Conservation (phyloP, 768 basidiomycete genomes). For the Pleurotus platypus region DNA sequence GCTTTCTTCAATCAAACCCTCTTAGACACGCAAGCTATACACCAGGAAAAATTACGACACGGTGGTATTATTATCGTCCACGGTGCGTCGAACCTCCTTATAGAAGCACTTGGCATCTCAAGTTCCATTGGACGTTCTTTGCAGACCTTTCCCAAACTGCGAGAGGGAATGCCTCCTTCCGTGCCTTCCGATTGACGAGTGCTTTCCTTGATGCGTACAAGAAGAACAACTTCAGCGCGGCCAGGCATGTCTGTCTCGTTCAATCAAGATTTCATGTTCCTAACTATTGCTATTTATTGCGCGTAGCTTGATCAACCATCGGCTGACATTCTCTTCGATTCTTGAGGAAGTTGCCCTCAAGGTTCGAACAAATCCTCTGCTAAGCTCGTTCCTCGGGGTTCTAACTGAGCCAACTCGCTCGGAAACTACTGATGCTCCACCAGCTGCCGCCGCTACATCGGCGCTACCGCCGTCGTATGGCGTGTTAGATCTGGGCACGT, state of each 20-base stretch:
- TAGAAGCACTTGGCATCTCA: not conserved
- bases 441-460: conserved; percentile 32
- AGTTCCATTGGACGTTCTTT: conserved; percentile 7
- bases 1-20: conserved; percentile 82
- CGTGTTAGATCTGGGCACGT: conserved; percentile 65
- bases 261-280: conserved; percentile 10
- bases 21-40: conserved; percentile 80
- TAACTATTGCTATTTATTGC: conserved; percentile 14
- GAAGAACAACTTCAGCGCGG: conserved; percentile 77
- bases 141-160: conserved; percentile 75
- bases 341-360: conserved; percentile 83
- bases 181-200: conserved; percentile 80
- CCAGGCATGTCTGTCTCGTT: conserved; percentile 53
- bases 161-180: conserved; percentile 84
- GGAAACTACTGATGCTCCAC: conserved; percentile 30
- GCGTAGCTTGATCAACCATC: conserved; percentile 70
- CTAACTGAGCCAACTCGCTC: conserved; percentile 48
- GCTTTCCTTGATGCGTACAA: conserved; percentile 81
- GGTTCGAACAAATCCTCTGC: conserved; percentile 76
- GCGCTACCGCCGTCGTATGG: conserved; percentile 61
- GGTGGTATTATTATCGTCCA: conserved; percentile 85
- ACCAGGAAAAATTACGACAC: conserved; percentile 81
- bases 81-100: conserved; percentile 42
- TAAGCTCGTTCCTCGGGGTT: conserved; percentile 73
- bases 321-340: conserved; percentile 81